Percentiles rank a stretch among this genome's conserved stretches.
These are phyloP conservation scores for Boletus edulis DNA, from an alignment of 768 basidiomycete genomes.

Conservation along the genomic window DNA sequence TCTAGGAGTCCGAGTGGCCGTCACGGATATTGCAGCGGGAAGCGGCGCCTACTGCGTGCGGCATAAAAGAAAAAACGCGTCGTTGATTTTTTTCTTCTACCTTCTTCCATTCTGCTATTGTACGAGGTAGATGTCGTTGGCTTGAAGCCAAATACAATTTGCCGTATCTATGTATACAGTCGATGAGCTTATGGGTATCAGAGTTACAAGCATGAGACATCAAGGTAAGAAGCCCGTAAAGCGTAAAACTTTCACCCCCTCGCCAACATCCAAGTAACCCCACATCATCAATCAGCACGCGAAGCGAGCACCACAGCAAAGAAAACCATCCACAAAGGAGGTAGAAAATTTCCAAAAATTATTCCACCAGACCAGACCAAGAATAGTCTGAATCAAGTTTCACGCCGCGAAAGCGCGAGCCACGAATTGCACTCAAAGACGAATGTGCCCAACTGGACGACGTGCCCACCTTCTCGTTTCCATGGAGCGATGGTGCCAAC, in stretches of 20 bases:
- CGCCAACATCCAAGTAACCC: not conserved
- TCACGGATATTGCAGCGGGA: no score
- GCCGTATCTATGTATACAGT: no score
- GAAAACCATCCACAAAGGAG: slow-evolving; percentile 18
- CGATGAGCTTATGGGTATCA: no score
- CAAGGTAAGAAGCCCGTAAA: no score
- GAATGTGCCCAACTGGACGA: not conserved
- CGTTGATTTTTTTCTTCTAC: no score
- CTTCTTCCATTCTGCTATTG: no score
- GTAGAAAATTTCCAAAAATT: slow-evolving; percentile 12
- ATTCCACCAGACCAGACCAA: slow-evolving; percentile 17
- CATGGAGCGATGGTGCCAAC: not conserved
- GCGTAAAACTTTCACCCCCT: no score
- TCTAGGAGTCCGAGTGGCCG: slow-evolving; percentile 1
- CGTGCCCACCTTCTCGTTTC: slow-evolving; percentile 16
- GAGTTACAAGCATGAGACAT: no score
- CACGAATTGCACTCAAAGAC: slow-evolving; percentile 26
- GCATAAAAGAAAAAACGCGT: no score
- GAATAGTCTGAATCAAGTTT: slow-evolving; percentile 28
- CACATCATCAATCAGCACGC: not conserved
- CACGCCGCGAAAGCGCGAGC: slow-evolving; percentile 15
- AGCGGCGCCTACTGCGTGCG: no score
- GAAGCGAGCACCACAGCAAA: not conserved
- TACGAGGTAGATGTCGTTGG: no score
- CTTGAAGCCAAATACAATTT: no score